phyloP scores from a whole-genome alignment of 306 rosid genomes.

The Cucumis hystrix region DNA sequence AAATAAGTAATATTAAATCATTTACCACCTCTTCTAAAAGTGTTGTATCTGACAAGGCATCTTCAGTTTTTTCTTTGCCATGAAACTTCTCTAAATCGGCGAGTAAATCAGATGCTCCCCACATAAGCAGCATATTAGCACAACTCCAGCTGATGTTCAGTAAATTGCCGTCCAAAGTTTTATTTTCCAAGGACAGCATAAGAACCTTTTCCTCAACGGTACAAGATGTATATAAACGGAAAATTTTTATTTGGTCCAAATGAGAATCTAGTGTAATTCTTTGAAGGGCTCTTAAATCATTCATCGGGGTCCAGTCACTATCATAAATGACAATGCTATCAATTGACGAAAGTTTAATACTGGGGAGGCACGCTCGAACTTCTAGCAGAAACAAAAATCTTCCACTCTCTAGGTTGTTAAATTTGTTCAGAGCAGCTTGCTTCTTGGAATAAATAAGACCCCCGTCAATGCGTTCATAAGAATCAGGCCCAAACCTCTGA shows the following conservation, averaged over 20 bases:
- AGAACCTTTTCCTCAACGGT: constrained; percentile 80
- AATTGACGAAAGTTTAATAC: constrained; percentile 59
- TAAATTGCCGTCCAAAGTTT: constrained; percentile 32
- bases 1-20: constrained; percentile 42
- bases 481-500: constrained; percentile 52
- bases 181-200: constrained; percentile 58
- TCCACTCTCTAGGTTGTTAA: constrained; percentile 52
- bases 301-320: constrained; percentile 80
- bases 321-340: constrained; percentile 61
- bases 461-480: constrained; percentile 59
- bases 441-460: constrained; percentile 32
- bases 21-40: constrained; percentile 27
- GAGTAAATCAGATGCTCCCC: constrained; percentile 69
- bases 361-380: constrained; percentile 50
- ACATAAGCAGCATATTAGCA: constrained; percentile 53
- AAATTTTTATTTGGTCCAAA: constrained; percentile 45
- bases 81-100: constrained; percentile 45
- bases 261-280: constrained; percentile 58
- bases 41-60: constrained; percentile 15
- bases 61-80: constrained; percentile 13
- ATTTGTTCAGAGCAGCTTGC: constrained; percentile 40
- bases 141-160: constrained; percentile 28
- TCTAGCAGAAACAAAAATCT: constrained; percentile 78
- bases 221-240: constrained; percentile 65
- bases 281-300: constrained; percentile 71